Base-by-base conservation (phyloP, 352 stramenopile species). In the Pythium scleroteichum region DNA sequence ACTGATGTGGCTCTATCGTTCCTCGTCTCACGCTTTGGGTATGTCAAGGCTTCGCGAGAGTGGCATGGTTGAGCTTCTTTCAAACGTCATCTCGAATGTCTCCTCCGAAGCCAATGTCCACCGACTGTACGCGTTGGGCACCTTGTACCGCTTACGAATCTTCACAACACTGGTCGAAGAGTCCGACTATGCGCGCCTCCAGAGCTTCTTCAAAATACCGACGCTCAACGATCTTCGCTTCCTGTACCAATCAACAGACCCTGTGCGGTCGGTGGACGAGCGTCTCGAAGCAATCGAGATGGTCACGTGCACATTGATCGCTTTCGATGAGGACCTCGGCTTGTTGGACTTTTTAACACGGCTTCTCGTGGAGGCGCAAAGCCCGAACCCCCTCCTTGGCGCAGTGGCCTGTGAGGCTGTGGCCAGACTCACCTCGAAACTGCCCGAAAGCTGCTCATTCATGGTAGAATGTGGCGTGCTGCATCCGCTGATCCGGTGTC, bases 221-320 rank as follows among this genome's bases (percentile, higher is more conserved):
- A 20, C 38, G 7, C 3, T 24, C 14, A 8, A 26, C 2, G 46
- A 53, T 1, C 13, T 53, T 5, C 26, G n/a, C 8, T 13, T n/a
- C 14, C 46, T 53, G 2, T 53, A 24, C 26, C 10, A 23, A 4
- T 13, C 3, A 4, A 53, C 40, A 26, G 5, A 26, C 24, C 8
- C 46, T 4, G 16, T 9, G 4, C 20, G 22, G 2, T 29, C 17
- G 13, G 38, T 44, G 9, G 46, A 53, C 9, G 46, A 53, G 16
- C 26, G 27, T n/a, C 14, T 26, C 23, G 26, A 53, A 29, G 46
- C 46, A 3, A 23, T 53, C 14, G 46, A 53, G 46, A 4, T 53
- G 26, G 8, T 53, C 26, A 26, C 24, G 1, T 53, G 46, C 23
- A 23, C 40, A 4, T 26, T 40, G n/a, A n/a, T 16, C 24, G 24